Evolutionary conservation across 805 yeast species (phyloP).

Genomic region (Candida nemodendra): DNA sequence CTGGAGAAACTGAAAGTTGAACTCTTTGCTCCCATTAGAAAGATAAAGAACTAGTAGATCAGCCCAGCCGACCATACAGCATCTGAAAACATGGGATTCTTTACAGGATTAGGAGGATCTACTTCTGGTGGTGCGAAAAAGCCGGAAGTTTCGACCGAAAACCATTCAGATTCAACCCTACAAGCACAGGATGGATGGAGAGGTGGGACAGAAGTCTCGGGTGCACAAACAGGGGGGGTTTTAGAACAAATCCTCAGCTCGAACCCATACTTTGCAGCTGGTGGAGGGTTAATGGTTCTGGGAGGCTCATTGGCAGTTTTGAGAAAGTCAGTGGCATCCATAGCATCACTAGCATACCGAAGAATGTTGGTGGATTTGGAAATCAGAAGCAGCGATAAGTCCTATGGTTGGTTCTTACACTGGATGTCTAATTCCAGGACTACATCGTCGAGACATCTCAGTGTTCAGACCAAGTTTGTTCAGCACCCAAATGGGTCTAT

Average conservation of each 20-base stretch:
- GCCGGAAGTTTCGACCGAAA: no score
- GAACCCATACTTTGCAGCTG: constrained; percentile 98
- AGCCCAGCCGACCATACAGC: no score
- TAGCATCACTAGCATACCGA: constrained; percentile 69
- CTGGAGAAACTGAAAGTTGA: no score
- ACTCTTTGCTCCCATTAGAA: no score
- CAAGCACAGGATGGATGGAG: no score
- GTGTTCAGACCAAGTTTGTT: constrained; percentile 82
- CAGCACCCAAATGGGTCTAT: constrained; percentile 94
- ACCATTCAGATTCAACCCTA: no score
- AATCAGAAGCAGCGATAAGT: constrained; percentile 88
- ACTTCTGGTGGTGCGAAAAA: no score
- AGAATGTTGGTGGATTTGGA: constrained; percentile 89
- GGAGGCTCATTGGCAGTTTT: constrained; percentile 88
- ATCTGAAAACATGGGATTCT: no score
- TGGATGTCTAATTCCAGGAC: constrained; percentile 90
- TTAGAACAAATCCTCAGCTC: constrained; percentile 40
- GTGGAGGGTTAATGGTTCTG: constrained; percentile 93
- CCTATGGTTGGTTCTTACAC: constrained; percentile 90
- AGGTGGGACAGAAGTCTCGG: no score
- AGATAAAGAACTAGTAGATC: no score
- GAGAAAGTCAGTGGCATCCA: constrained; percentile 62
- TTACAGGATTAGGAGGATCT: no score
- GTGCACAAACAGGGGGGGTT: no score
- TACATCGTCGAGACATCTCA: constrained; percentile 75